Evolutionary conservation across 192 early-diverging fungal species (phyloP), one percentile per base, ranked within the genome.

Genomic region (Globomyces pollinis-pini): DNA sequence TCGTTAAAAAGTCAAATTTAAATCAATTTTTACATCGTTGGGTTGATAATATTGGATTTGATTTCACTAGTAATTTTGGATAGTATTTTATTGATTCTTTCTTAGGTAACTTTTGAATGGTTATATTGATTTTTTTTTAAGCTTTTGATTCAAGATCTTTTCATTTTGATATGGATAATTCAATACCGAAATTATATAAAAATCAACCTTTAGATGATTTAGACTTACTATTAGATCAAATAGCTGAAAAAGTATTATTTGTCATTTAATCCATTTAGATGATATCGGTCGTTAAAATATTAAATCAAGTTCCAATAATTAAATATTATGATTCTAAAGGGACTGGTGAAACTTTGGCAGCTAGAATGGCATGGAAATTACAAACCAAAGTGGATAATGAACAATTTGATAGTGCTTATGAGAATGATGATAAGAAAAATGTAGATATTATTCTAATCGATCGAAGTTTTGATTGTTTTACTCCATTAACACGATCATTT

Each of bases 361-460:
- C 60, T 29, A 67, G 59, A 15, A 53, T 70, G 45, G 72, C 77
- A 20, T 52, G 32, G 30, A 63, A 58, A 26, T 34, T 72, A 3
- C 32, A 68, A 28, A 9, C 34, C 12, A 62, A 60, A 13, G 31
- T 62, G 9, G 58, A 62, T 9, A 28, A 59, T 23, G 63, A 50
- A 1, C 74, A 66, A 42, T 61, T 58, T 36, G 29, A 58, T 29
- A 69, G 57, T 0, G 38, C 58, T 1, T 32, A 52, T 28, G 28
- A 43, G 38, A 1, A 61, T 1, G 20, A 32, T 8, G 52, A 76
- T 49, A 16, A 70, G 3, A 67, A 23, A 12, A 50, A 7, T 55
- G 53, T 76, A 6, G 61, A 72, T 20, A 12, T 78, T 5, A 39
- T 78, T 24, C 43, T 78, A 12, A 49, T 79, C 12, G 76, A 78